phyloP scores from a whole-genome alignment of 441 rosid species.

The Mallotus japonicus region DNA sequence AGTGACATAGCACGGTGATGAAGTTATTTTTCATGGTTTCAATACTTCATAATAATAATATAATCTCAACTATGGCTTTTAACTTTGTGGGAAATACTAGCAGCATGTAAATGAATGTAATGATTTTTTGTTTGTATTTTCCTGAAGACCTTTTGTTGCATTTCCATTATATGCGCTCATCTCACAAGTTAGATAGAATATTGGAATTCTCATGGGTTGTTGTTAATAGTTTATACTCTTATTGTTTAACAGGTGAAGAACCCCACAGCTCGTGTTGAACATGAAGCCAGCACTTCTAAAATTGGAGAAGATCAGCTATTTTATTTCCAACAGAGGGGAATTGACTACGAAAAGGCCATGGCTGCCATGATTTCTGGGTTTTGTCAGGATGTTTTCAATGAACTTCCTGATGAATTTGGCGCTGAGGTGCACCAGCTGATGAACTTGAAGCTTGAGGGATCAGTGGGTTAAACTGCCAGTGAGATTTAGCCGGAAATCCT shows the following conservation, averaged over 20 bases:
- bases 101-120: no score
- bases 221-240: slow-evolving; percentile 15
- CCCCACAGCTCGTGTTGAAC: slow-evolving; percentile 79
- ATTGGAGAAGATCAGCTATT: slow-evolving; percentile 96
- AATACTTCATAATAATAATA: not conserved
- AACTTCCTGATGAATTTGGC: slow-evolving; percentile 90
- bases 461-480: slow-evolving; percentile 58
- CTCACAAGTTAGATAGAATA: slow-evolving; percentile 1
- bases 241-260: slow-evolving; percentile 69
- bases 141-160: not conserved
- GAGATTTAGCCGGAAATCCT: not conserved
- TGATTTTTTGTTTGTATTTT: no score
- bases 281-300: slow-evolving; percentile 96
- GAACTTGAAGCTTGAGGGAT: slow-evolving; percentile 95
- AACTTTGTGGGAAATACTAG: not conserved
- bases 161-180: not conserved
- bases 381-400: slow-evolving; percentile 86
- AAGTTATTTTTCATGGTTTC: not conserved
- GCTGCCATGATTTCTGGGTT: slow-evolving; percentile 97
- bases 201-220: not conserved
- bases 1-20: not conserved
- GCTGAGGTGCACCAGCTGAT: slow-evolving; percentile 90
- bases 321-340: slow-evolving; percentile 95
- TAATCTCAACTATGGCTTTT: not conserved
- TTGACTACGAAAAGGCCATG: slow-evolving; percentile 92